Base-by-base conservation (phyloP, 140 eudicot genomes). In the Bidens hawaiensis region DNA sequence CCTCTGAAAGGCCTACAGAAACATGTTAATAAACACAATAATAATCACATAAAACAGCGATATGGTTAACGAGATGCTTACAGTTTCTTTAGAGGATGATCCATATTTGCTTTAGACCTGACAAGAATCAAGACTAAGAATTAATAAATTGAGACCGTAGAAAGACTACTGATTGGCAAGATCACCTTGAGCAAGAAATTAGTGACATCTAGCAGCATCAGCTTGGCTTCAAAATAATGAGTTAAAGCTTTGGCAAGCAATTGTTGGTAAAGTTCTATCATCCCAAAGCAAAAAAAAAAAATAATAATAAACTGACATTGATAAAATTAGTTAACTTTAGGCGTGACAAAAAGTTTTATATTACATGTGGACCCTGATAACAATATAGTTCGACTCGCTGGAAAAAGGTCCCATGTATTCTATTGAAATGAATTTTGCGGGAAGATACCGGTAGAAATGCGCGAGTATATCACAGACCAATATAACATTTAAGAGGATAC, bases 171-270 rank as follows among this genome's bases (percentile, higher is more conserved):
- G 30, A 34, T 13, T 27, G 18, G 12, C 26, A 59, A 65, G 21
- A 77, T 73, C 48, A 85, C 98, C 89, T 87, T 91, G 42, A 91
- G 73, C 3, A 89, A 82, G 70, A 87, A 87, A 70, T 90, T 94
- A 56, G 68, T 77, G 18, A 87, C 83, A 75, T 91, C 98, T 18
- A 91, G 74, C 73, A 91, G 61, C 73, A 91, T 70, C 73, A 91
- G 66, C 85, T 82, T 84, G 60, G 98, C 96, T 31, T 79, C 91
- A 74, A 82, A 91, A 65, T 76, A 91, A 75, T 87, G 94, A 24
- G 98, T 96, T 51, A 91, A 75, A 10, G 98, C 98, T 76, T 91
- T 87, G 16, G 84, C 98, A 60, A 91, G 96, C 98, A 82, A 82
- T 75, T 91, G 96, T 78, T 91, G 98, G 72, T 87, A 91, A 62